phyloP scores from a whole-genome alignment of 495 filamentous ascomycete species.

The Daldinia concentrica region DNA sequence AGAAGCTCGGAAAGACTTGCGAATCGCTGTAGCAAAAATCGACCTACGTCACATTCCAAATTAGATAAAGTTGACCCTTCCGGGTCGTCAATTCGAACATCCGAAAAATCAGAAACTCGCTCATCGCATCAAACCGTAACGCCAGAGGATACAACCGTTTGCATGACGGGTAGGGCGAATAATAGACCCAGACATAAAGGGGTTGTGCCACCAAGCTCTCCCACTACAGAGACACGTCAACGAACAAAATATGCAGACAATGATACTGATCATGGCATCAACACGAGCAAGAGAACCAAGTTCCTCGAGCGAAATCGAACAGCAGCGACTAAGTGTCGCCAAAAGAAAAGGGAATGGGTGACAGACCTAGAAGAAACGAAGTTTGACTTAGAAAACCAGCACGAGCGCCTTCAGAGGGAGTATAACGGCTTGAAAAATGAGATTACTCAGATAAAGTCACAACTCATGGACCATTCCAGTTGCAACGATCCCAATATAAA shows the following conservation, averaged over 20 bases:
- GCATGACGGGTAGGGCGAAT: not conserved
- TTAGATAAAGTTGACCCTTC: slow-evolving; percentile 25
- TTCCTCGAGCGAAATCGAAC: slow-evolving; percentile 84
- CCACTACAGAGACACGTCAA: slow-evolving; percentile 22
- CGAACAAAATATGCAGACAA: slow-evolving; percentile 9
- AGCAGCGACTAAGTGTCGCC: slow-evolving; percentile 86
- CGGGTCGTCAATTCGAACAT: slow-evolving; percentile 34
- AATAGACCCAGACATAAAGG: slow-evolving; percentile 5
- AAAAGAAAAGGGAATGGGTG: slow-evolving; percentile 84
- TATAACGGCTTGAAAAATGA: slow-evolving; percentile 56
- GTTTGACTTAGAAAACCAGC: slow-evolving; percentile 50
- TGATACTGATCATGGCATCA: slow-evolving; percentile 18
- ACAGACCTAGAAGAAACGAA: slow-evolving; percentile 64
- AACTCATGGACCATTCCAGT: slow-evolving; percentile 66
- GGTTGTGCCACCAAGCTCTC: not conserved
- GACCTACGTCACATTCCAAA: slow-evolving; percentile 12
- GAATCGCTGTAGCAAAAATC: slow-evolving; percentile 3
- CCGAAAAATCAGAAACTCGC: slow-evolving; percentile 32
- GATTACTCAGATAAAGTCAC: slow-evolving; percentile 63
- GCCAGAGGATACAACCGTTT: slow-evolving; percentile 10
- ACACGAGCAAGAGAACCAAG: slow-evolving; percentile 50
- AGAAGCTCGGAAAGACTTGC: not conserved
- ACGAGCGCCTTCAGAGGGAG: slow-evolving; percentile 50
- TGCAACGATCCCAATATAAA: slow-evolving; percentile 65
- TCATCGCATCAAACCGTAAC: slow-evolving; percentile 37